A percentile compares a stretch with the other conserved stretches of the same genome.
Evolutionary conservation across 805 yeast species (phyloP).

Genomic region (Yamadazyma paraphyllophila): DNA sequence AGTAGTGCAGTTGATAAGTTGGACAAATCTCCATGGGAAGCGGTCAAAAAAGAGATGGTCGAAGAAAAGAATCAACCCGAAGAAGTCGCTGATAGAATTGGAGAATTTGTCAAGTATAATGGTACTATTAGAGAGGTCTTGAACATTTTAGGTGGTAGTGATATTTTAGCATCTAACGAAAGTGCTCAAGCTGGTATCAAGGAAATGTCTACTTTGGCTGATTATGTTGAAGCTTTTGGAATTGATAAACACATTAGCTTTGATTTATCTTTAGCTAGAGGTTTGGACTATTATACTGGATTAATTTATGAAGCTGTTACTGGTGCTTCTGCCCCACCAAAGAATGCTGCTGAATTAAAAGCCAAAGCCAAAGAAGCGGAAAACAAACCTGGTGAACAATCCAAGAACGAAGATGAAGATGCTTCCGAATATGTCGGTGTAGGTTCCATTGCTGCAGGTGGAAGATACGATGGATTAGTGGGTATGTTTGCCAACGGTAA

Average conservation of each 20-base stretch:
- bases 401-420: slow-evolving; percentile 48
- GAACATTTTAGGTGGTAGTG: slow-evolving; percentile 53
- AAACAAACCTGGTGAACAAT: background rate
- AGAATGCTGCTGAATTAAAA: slow-evolving; percentile 67
- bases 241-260: slow-evolving; percentile 68
- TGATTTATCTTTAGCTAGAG: slow-evolving; percentile 94
- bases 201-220: slow-evolving; percentile 74
- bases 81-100: slow-evolving; percentile 90
- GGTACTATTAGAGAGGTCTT: slow-evolving; percentile 73
- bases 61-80: slow-evolving; percentile 88
- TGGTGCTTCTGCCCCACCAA: slow-evolving; percentile 93
- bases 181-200: slow-evolving; percentile 77
- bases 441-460: slow-evolving; percentile 98
- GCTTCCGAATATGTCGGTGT: slow-evolving; percentile 97
- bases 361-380: slow-evolving; percentile 30
- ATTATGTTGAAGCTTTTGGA: slow-evolving; percentile 81
- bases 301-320: slow-evolving; percentile 96
- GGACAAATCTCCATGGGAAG: slow-evolving; percentile 95
- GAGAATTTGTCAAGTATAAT: slow-evolving; percentile 81
- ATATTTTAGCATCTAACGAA: slow-evolving; percentile 57
- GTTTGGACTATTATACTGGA: slow-evolving; percentile 96
- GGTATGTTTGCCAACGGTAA: slow-evolving; percentile 95
- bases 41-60: slow-evolving; percentile 86
- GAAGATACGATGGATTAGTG: slow-evolving; percentile 93
- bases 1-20: slow-evolving; percentile 96